Conservation (phyloP, 371 early-diverging fungal species). For the Rhizopus sp. region DNA sequence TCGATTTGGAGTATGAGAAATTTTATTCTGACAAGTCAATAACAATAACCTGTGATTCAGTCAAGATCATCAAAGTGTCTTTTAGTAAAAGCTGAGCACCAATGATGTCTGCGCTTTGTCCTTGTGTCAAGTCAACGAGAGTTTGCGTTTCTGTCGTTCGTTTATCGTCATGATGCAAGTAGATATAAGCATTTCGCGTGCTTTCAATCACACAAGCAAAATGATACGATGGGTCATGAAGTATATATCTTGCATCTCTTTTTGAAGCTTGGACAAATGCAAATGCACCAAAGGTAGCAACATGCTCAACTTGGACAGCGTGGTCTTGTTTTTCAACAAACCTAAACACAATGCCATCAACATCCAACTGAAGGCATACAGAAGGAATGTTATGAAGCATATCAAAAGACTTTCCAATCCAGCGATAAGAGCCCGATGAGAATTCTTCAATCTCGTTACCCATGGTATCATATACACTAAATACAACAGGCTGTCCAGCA, state of each 20-base stretch:
- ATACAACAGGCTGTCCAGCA: slow-evolving; percentile 52
- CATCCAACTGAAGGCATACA: slow-evolving; percentile 70
- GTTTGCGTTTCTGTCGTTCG: slow-evolving; percentile 37
- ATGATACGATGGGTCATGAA: slow-evolving; percentile 5
- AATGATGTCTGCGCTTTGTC: slow-evolving; percentile 44
- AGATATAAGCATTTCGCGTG: slow-evolving; percentile 70
- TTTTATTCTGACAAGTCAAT: slow-evolving; percentile 10
- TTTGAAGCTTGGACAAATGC: slow-evolving; percentile 65
- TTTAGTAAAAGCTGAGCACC: slow-evolving; percentile 51
- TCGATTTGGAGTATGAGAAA: background rate
- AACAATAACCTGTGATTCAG: slow-evolving; percentile 47
- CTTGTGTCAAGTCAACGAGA: slow-evolving; percentile 40
- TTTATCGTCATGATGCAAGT: slow-evolving; percentile 49
- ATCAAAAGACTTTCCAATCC: slow-evolving; percentile 54
- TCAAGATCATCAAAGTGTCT: slow-evolving; percentile 45
- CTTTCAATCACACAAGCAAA: slow-evolving; percentile 69
- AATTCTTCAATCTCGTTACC: slow-evolving; percentile 40
- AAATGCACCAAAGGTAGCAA: slow-evolving; percentile 70
- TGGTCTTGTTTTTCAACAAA: slow-evolving; percentile 27
- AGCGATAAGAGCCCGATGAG: slow-evolving; percentile 46
- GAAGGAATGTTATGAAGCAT: slow-evolving; percentile 36
- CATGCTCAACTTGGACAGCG: slow-evolving; percentile 40
- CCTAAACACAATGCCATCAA: slow-evolving; percentile 71
- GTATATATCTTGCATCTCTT: slow-evolving; percentile 21
- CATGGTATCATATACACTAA: slow-evolving; percentile 44